Evolutionary conservation across 371 early-diverging fungal species (phyloP).

Genomic region (Apophysomyces elegans): DNA sequence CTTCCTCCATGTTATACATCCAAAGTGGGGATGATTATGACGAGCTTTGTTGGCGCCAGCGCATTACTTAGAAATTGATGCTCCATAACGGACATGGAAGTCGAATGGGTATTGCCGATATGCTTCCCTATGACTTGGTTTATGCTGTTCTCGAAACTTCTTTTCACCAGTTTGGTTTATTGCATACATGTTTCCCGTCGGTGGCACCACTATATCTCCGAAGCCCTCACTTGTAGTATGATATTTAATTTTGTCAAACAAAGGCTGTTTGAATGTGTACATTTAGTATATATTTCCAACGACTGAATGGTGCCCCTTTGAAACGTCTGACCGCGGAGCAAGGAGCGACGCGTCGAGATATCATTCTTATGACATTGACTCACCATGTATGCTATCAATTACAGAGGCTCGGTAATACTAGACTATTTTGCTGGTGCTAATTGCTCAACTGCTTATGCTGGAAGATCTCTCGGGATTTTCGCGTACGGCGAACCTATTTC

Average conservation of each 20-base stretch:
- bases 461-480: slow-evolving; percentile 26
- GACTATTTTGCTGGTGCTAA: slow-evolving; percentile 1
- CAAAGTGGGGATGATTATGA: no score
- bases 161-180: slow-evolving; percentile 22
- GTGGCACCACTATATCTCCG: slow-evolving; percentile 24
- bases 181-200: slow-evolving; percentile 28
- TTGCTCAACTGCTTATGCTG: not conserved
- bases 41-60: no score
- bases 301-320: slow-evolving; percentile 24
- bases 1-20: not conserved
- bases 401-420: slow-evolving; percentile 25
- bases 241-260: slow-evolving; percentile 25
- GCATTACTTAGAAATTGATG: no score
- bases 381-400: slow-evolving; percentile 18
- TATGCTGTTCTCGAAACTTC: slow-evolving; percentile 23
- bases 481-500: slow-evolving; percentile 25
- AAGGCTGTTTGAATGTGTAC: not conserved
- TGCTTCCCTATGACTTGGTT: slow-evolving; percentile 30
- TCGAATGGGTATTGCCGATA: slow-evolving; percentile 18
- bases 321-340: slow-evolving; percentile 19
- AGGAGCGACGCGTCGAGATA: slow-evolving; percentile 27
- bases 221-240: slow-evolving; percentile 29
- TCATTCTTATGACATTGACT: slow-evolving; percentile 17
- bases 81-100: no score
- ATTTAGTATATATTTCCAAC: slow-evolving; percentile 21